Evolutionary conservation across 2,329 filamentous ascomycete species (phyloP), one percentile per base, ranked within the genome.

Genomic region (Fusarium pseudoanthophilum): DNA sequence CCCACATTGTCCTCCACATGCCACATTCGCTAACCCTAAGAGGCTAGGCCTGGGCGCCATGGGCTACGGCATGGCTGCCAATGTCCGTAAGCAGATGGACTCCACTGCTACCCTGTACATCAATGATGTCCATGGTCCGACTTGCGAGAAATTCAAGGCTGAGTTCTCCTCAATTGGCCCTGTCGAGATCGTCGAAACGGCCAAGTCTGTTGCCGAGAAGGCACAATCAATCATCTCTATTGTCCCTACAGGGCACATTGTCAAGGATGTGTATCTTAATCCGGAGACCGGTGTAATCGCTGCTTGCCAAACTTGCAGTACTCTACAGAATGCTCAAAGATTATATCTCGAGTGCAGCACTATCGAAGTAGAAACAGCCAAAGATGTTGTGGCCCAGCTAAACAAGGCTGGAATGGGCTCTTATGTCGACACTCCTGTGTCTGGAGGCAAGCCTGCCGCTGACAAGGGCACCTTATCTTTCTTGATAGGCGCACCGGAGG

Each of bases 331-430:
- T 28, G 30, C 8, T 4, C 6, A 32, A 5, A 55, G 65, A 28
- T 45, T 69, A 9, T 13, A 64, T 9, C 21, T 69, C 4, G 60
- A 69, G n/a, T 64, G 65, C 49, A 69, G 65, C 48, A 69, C 65
- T 1, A 69, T 69, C 10, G 65, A 69, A 21, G 43, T 46, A 36
- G 26, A 55, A 21, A 64, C 65, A 10, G 60, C 65, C 37, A 40
- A 14, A 21, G 11, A 40, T 40, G 7, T 40, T 40, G 37, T 21
- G 20, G 37, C 37, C 20, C 37, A 40, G 20, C 37, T 40, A 40
- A 40, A 9, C 3, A 11, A 40, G 37, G 20, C 37, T 40, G 37
- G 37, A 21, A 40, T 40, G 37, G 37, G 37, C 37, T 40, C 7
- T 7, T 40, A 40, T 40, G 11, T 40, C 37, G 37, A 40, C 8